Conservation (phyloP, 768 basidiomycete species). For the Agrocybe pediades region DNA sequence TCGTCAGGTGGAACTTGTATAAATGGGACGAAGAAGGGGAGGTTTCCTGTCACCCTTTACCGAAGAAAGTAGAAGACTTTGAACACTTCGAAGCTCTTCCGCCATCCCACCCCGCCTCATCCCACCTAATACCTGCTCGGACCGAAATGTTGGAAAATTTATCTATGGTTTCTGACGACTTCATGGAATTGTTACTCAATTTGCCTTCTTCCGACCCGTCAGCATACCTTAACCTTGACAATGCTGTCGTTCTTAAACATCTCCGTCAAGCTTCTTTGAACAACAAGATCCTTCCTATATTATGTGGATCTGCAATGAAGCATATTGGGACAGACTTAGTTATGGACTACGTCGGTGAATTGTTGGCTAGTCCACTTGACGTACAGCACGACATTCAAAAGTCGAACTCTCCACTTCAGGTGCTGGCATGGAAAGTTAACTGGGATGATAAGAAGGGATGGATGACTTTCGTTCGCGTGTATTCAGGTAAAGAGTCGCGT, state of each 20-base stretch:
- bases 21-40: conserved; percentile 62
- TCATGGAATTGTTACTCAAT: conserved; percentile 73
- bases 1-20: conserved; percentile 85
- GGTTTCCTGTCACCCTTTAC: conserved; percentile 47
- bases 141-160: conserved; percentile 74
- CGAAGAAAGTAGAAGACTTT: conserved; percentile 48
- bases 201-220: conserved; percentile 57
- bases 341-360: conserved; percentile 80
- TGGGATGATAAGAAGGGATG: conserved; percentile 85
- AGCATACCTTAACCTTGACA: conserved; percentile 64
- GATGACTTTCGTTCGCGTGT: conserved; percentile 92
- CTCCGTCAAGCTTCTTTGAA: conserved; percentile 69
- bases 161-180: conserved; percentile 76
- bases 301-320: conserved; percentile 83
- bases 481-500: conserved; percentile 65
- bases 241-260: conserved; percentile 55
- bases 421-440: conserved; percentile 86
- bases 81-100: conserved; percentile 47
- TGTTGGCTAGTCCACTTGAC: conserved; percentile 79
- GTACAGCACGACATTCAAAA: conserved; percentile 47
- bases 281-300: conserved; percentile 71
- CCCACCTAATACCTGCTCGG: conserved; percentile 68
- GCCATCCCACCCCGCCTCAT: conserved; percentile 63
- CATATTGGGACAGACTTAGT: conserved; percentile 81
- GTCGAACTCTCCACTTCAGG: conserved; percentile 51